These are phyloP conservation scores for Piromyces sp. DNA, from an alignment of 192 early-diverging fungal species.

Conservation along the genomic window DNA sequence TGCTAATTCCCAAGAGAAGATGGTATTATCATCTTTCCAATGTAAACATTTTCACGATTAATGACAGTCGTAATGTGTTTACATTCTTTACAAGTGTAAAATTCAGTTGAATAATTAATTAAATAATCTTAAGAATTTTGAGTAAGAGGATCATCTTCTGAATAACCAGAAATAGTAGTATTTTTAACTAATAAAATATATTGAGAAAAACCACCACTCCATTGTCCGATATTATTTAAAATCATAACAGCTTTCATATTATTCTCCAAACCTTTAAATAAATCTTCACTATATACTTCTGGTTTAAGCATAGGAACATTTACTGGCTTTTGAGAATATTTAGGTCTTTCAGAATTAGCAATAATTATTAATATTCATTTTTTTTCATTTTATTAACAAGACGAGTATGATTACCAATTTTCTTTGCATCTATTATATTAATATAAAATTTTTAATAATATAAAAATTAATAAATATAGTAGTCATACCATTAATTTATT, in stretches of 20 bases:
- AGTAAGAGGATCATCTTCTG: background rate
- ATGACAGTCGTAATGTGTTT: conserved; percentile 24
- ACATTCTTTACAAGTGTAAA: conserved; percentile 17
- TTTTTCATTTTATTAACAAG: conserved; percentile 17
- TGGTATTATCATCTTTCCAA: conserved; percentile 33
- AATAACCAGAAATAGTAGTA: conserved; percentile 26
- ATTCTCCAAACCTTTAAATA: conserved; percentile 45
- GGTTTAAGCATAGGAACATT: conserved; percentile 26
- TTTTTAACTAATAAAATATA: conserved; percentile 38
- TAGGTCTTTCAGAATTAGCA: conserved; percentile 36
- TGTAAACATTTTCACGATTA: conserved; percentile 22
- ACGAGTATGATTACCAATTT: conserved; percentile 26
- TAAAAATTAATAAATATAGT: too few relatives aligned
- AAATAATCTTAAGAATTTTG: conserved; percentile 1
- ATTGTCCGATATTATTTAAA: conserved; percentile 47
- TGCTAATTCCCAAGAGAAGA: conserved; percentile 51
- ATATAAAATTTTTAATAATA: too few relatives aligned
- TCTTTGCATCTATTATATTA: conserved; percentile 6
- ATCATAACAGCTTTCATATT: conserved; percentile 32
- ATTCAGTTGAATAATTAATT: conserved; percentile 22
- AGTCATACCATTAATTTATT: too few relatives aligned
- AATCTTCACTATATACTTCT: conserved; percentile 27
- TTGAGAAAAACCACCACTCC: conserved; percentile 48
- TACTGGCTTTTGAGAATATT: conserved; percentile 16
- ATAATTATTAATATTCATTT: conserved; percentile 39